Percentiles rank a stretch among this genome's conserved stretches.
Evolutionary conservation across 345 rosid genomes (phyloP).

Genomic region (Aquilaria malaccensis): DNA sequence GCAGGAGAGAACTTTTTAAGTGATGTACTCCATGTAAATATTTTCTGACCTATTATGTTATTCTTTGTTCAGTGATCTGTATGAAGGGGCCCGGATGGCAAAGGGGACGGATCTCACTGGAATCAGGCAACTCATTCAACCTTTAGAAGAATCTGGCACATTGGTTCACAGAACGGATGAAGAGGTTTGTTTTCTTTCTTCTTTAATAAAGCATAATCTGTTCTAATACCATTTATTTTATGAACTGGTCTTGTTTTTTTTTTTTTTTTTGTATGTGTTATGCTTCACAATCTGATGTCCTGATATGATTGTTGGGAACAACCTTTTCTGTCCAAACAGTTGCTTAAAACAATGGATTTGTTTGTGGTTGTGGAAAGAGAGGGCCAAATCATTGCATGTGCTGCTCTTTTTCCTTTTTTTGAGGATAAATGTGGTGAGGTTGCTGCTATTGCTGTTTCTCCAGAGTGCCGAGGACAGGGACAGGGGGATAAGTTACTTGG

Average conservation of each 20-base stretch:
- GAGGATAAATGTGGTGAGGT: slow-evolving; percentile 87
- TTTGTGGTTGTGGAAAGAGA: slow-evolving; percentile 82
- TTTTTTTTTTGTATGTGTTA: slow-evolving; percentile 1
- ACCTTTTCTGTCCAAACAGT: slow-evolving; percentile 24
- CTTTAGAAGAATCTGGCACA: slow-evolving; percentile 67
- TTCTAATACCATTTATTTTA: too few species aligned
- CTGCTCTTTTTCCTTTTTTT: slow-evolving; percentile 82
- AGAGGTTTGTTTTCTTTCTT: slow-evolving; percentile 41
- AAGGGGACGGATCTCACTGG: slow-evolving; percentile 61
- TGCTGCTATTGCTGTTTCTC: slow-evolving; percentile 87
- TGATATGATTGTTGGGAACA: slow-evolving; percentile 7
- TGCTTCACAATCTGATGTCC: slow-evolving; percentile 4
- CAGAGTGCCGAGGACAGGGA: slow-evolving; percentile 95
- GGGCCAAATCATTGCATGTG: slow-evolving; percentile 90
- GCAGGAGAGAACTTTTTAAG: too few species aligned
- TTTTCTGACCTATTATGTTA: slow-evolving; percentile 13
- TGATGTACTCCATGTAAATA: not conserved
- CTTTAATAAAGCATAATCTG: not conserved
- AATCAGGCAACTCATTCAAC: slow-evolving; percentile 62
- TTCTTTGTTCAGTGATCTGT: slow-evolving; percentile 55
- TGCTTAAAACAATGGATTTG: slow-evolving; percentile 55
- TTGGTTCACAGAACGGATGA: slow-evolving; percentile 65
- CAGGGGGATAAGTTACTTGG: slow-evolving; percentile 96
- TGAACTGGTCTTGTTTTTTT: slow-evolving; percentile 1
- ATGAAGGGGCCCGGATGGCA: slow-evolving; percentile 87